phyloP scores from a whole-genome alignment of 441 rosid genomes.

The Rhodomyrtus psidioides region DNA sequence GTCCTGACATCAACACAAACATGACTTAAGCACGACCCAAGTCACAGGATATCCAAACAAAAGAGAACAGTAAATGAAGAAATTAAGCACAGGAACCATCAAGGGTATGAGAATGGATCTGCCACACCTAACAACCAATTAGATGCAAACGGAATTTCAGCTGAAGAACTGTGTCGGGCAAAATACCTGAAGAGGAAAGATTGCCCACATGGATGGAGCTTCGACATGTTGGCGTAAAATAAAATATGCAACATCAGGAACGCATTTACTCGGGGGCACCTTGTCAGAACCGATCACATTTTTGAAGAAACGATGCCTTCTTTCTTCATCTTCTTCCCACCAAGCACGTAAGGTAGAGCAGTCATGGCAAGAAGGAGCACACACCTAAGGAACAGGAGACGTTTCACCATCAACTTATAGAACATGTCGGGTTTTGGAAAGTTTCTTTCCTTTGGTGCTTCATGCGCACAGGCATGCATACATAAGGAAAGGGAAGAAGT shows the following conservation, averaged over 20 bases:
- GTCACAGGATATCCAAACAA: neutral
- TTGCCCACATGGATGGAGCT: constrained; percentile 99
- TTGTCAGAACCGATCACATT: constrained; percentile 60
- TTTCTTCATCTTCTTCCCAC: constrained; percentile 99
- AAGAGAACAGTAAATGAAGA: neutral
- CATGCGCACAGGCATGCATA: neutral
- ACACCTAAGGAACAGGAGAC: constrained; percentile 43
- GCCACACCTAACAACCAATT: neutral
- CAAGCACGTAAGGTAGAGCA: constrained; percentile 95
- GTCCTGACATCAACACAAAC: constrained; percentile 45
- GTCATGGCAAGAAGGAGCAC: constrained; percentile 98
- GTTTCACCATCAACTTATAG: neutral
- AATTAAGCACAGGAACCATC: neutral
- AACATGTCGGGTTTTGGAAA: neutral
- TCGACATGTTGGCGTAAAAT: constrained; percentile 79
- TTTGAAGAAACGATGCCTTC: constrained; percentile 68
- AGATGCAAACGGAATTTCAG: neutral
- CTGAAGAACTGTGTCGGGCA: neutral
- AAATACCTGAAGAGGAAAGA: constrained; percentile 94
- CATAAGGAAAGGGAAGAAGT: neutral
- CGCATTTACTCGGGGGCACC: constrained; percentile 62
- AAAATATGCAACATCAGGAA: constrained; percentile 66
- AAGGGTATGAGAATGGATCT: neutral
- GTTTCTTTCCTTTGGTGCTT: neutral
- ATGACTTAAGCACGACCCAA: neutral